These are phyloP conservation scores for Tuber brumale DNA, from an alignment of 495 filamentous ascomycete species.

Conservation along the genomic window DNA sequence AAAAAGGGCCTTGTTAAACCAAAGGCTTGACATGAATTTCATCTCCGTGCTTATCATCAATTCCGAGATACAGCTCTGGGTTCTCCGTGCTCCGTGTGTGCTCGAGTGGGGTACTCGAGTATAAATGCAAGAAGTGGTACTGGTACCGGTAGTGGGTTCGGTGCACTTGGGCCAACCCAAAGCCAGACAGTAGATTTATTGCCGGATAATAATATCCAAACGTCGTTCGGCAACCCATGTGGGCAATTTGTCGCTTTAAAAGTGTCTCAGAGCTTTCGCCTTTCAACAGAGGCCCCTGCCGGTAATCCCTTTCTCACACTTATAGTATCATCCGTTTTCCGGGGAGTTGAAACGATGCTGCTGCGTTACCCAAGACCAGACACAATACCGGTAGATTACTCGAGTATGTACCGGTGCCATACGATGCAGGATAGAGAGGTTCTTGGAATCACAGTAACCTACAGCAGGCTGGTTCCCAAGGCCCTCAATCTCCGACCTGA, in stretches of 20 bases:
- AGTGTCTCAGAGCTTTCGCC: not conserved
- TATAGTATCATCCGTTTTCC: not conserved
- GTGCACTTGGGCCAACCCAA: not conserved
- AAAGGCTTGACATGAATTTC: not conserved
- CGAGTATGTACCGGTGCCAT: not conserved
- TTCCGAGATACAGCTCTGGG: not conserved
- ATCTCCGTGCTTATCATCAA: not conserved
- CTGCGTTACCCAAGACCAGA: not conserved
- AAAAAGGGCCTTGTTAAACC: not conserved
- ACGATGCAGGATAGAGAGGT: not conserved
- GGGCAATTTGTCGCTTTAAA: not conserved
- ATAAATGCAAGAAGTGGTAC: not conserved
- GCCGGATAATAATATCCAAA: not conserved
- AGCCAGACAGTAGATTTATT: not conserved
- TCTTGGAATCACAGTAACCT: not conserved
- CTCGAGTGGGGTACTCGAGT: not conserved
- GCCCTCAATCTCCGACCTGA: not conserved
- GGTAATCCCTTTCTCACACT: not conserved
- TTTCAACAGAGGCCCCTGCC: not conserved
- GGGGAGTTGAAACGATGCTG: not conserved
- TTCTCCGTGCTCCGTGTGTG: not conserved
- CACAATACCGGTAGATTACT: not conserved
- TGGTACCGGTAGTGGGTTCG: not conserved
- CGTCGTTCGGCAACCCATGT: not conserved
- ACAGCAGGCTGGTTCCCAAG: not conserved